phyloP scores from a whole-genome alignment of 2,329 filamentous ascomycete species.

The Knoxdaviesia proteae region DNA sequence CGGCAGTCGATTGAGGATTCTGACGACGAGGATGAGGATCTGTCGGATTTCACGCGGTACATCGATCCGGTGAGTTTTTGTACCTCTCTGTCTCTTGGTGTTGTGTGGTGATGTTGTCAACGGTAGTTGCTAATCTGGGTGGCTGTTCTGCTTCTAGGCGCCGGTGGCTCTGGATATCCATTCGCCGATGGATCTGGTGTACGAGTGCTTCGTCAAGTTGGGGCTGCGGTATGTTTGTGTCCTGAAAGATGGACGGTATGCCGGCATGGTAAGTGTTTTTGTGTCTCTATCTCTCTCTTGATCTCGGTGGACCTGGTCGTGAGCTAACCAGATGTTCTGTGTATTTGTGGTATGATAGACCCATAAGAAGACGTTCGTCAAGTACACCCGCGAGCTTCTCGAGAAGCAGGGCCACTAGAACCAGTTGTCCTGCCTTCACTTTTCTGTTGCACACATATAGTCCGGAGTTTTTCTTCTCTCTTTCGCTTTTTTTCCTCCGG shows the following conservation, averaged over 20 bases:
- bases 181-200: slow-evolving; percentile 84
- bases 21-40: slow-evolving; percentile 39
- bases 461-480: no score
- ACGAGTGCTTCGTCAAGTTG: slow-evolving; percentile 89
- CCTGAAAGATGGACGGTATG: slow-evolving; percentile 62
- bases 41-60: slow-evolving; percentile 71
- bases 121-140: slow-evolving; percentile 3
- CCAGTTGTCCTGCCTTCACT: background rate
- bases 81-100: background rate
- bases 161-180: slow-evolving; percentile 75
- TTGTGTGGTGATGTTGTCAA: no score
- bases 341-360: slow-evolving; percentile 24
- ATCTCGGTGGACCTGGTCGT: background rate
- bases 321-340: background rate
- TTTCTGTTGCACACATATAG: background rate
- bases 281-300: background rate
- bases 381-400: slow-evolving; percentile 74
- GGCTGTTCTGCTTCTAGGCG: slow-evolving; percentile 24
- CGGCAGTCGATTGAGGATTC: slow-evolving; percentile 40
- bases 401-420: slow-evolving; percentile 17
- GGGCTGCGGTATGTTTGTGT: slow-evolving; percentile 87
- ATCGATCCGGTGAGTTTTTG: slow-evolving; percentile 54
- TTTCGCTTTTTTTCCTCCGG: no score
- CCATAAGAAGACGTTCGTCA: slow-evolving; percentile 94
- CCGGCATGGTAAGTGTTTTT: slow-evolving; percentile 50